A percentile compares a stretch with the other conserved stretches of the same genome.
Evolutionary conservation across 1,139 yeast genomes (phyloP).

Genomic region (Arxiozyma bovina): DNA sequence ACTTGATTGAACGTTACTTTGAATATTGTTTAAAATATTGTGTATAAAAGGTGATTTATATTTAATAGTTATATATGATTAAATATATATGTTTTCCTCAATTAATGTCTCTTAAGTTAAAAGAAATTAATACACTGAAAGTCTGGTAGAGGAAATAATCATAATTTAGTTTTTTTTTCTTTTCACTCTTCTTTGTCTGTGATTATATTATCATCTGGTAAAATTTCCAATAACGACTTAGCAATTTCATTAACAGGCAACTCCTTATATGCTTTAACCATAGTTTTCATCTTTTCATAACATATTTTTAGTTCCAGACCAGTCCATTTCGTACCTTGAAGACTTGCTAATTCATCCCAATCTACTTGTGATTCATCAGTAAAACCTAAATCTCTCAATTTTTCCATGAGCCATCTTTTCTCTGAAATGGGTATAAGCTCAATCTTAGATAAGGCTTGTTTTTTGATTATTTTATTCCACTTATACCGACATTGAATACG

Average conservation of each 20-base stretch:
- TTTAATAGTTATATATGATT: no score
- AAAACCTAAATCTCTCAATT: conserved; percentile 42
- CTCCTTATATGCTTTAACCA: conserved; percentile 35
- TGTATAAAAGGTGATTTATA: no score
- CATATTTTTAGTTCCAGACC: conserved; percentile 40
- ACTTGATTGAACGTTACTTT: not conserved
- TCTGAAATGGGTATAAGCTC: conserved; percentile 44
- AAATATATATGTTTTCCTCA: no score
- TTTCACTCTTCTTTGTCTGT: conserved; percentile 1
- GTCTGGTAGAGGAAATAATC: not conserved
- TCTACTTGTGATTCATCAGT: conserved; percentile 45
- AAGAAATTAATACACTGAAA: not conserved
- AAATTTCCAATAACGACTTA: conserved; percentile 21
- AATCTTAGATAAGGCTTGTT: conserved; percentile 47
- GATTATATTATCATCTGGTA: conserved; percentile 12
- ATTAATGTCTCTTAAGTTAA: not conserved
- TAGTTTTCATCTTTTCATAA: conserved; percentile 39
- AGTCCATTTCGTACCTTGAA: conserved; percentile 37
- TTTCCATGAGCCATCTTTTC: conserved; percentile 49
- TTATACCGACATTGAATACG: conserved; percentile 91
- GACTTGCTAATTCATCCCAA: conserved; percentile 51
- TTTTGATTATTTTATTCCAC: conserved; percentile 72
- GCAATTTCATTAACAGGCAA: conserved; percentile 36
- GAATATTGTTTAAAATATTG: not conserved
- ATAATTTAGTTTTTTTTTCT: not conserved